Conservation (phyloP, 176 grass and related monocot species). For the Oryza glaberrima region DNA sequence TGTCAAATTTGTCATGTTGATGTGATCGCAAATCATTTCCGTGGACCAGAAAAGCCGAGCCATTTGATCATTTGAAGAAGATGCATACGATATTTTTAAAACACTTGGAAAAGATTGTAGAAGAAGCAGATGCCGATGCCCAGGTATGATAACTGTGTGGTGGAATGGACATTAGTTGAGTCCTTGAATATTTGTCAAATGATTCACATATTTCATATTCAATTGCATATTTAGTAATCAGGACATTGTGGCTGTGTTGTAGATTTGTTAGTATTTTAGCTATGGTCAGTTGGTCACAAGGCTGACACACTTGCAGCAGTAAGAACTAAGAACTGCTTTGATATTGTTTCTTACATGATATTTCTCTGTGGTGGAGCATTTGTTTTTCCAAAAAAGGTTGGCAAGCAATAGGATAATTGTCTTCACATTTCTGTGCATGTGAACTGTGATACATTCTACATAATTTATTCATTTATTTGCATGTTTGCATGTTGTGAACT, state of each 20-base stretch:
- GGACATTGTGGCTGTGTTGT: neutral
- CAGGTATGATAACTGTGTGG: conserved; percentile 52
- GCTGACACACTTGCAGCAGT: neutral
- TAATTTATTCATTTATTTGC: conserved; percentile 2
- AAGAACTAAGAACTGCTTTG: neutral
- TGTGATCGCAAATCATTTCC: conserved; percentile 21
- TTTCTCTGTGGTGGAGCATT: conserved; percentile 17
- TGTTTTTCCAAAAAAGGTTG: neutral
- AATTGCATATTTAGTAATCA: conserved; percentile 21
- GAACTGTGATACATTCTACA: neutral
- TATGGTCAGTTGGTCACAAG: neutral
- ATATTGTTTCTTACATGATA: neutral
- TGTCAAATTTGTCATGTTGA: conserved; percentile 12
- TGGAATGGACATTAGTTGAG: conserved; percentile 6
- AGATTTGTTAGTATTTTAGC: neutral
- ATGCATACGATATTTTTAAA: conserved; percentile 59
- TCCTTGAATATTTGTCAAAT: conserved; percentile 13
- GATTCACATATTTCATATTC: conserved; percentile 8
- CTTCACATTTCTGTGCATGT: conserved; percentile 11
- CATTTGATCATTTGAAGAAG: conserved; percentile 71
- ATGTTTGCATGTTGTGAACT: neutral
- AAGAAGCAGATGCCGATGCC: conserved; percentile 50
- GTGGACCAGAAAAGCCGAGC: conserved; percentile 73
- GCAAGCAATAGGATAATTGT: conserved; percentile 16
- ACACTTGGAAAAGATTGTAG: conserved; percentile 39